Conservation (phyloP, 164 flowering plant species). For the Stephania japonica region DNA sequence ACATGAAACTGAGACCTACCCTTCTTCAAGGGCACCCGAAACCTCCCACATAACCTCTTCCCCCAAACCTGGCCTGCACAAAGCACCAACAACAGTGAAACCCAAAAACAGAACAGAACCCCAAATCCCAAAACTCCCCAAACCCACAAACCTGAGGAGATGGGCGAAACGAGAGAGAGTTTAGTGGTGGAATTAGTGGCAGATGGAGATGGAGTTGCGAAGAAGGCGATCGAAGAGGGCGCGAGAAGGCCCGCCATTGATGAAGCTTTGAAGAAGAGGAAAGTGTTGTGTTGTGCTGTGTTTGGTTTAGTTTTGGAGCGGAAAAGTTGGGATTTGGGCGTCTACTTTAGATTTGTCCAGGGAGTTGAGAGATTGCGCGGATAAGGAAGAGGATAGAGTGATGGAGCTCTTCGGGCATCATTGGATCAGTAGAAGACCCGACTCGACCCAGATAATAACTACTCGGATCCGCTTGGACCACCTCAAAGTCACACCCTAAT, state of each 20-base stretch:
- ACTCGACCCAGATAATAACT: not conserved
- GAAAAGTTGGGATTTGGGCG: not conserved
- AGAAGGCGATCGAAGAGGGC: constrained; percentile 35
- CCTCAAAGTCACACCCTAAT: not conserved
- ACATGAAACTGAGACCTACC: constrained; percentile 48
- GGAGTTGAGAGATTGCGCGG: constrained; percentile 10
- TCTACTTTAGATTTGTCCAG: not conserved
- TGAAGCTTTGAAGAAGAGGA: not conserved
- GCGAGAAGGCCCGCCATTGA: constrained; percentile 25
- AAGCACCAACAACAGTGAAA: constrained; percentile 5
- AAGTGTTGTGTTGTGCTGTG: not conserved
- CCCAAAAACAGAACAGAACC: not conserved
- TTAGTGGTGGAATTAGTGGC: constrained; percentile 13
- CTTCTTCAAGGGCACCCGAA: constrained; percentile 36
- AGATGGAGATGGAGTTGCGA: constrained; percentile 32
- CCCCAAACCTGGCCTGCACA: constrained; percentile 38
- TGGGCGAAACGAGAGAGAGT: constrained; percentile 17
- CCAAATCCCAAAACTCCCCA: not conserved
- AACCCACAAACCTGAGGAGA: constrained; percentile 31
- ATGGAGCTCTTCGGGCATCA: not conserved
- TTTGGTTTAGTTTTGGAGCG: not conserved
- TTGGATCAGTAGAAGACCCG: not conserved
- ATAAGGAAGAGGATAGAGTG: constrained; percentile 21
- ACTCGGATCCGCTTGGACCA: not conserved
- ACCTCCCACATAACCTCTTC: constrained; percentile 46